Base-by-base conservation (phyloP, 2,329 filamentous ascomycete species). In the Penicillium sp. region DNA sequence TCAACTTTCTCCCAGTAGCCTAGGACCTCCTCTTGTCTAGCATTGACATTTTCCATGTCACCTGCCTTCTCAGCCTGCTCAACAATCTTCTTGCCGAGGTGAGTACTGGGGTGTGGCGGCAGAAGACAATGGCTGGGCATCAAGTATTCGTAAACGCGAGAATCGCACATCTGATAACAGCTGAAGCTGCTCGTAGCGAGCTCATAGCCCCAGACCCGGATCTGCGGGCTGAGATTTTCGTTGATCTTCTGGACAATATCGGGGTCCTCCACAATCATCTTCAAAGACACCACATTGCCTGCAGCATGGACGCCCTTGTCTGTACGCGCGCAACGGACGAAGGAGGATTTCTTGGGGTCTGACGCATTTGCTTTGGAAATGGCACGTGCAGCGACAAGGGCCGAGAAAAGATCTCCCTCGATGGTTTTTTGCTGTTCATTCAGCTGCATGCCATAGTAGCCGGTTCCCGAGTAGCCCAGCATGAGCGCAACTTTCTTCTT, bases 301-400 rank as follows among this genome's bases (percentile, higher is more conserved):
- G 93, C 93, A 1, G 93, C 93, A 74, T 98, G 93, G 2, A 98
- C 93, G 54, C 95, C 95, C 80, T 98, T 99, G 78, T 99, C 95
- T 0, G 95, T 99, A 62, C 95, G 85, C 4, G 95, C 95, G 75
- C 95, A 99, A 63, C 95, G 89, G 53, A 96, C 90, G 47, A 99
- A 84, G 52, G 91, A 93, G 2, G 92, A 96, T 77, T 99, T 99
- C 76, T 96, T 96, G 4, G 93, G 95, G 71, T 99, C 95, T 67
- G 96, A 88, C 22, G 95, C 95, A 71, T 99, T 99, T 60, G 91
- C 91, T 76, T 98, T 98, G 49, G 93, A 96, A 60, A 99, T 96
- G 39, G 95, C 93, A 19, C 93, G 90, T 3, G 95, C 93, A 3
- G 87, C 86, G 60, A 99, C 89, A 66, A 99, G 93, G 3, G 95